A percentile compares a stretch with the other conserved stretches of the same genome.
These are phyloP conservation scores for Cydonia oblonga DNA, from an alignment of 331 rosid genomes.

Conservation along the genomic window DNA sequence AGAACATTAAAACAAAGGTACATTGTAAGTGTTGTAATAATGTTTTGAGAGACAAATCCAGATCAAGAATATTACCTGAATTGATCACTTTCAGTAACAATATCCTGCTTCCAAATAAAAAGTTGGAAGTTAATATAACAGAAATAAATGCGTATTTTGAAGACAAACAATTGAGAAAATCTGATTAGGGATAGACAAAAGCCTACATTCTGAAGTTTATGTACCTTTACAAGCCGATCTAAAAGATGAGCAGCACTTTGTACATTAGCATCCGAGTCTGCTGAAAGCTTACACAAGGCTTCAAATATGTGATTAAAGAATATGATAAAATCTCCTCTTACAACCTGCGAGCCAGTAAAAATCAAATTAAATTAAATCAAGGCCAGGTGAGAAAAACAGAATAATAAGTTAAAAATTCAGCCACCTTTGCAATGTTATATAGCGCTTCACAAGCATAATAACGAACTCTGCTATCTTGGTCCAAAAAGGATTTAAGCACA, in stretches of 20 bases:
- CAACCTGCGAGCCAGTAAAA: slow-evolving; percentile 57
- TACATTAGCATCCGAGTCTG: slow-evolving; percentile 88
- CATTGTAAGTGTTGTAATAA: background rate
- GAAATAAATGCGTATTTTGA: slow-evolving; percentile 1
- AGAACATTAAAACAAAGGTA: background rate
- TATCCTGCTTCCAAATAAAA: slow-evolving; percentile 66
- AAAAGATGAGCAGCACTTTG: slow-evolving; percentile 98
- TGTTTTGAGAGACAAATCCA: slow-evolving; percentile 6
- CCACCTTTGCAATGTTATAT: slow-evolving; percentile 90
- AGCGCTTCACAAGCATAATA: slow-evolving; percentile 98
- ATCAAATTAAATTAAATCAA: slow-evolving; percentile 16
- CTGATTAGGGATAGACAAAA: background rate
- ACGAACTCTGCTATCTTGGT: slow-evolving; percentile 97
- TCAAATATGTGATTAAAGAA: slow-evolving; percentile 95
- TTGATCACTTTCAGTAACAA: slow-evolving; percentile 97
- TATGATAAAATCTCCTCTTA: slow-evolving; percentile 90
- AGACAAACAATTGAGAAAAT: slow-evolving; percentile 12
- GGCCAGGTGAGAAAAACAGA: slow-evolving; percentile 6
- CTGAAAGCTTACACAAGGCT: slow-evolving; percentile 93
- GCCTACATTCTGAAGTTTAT: background rate
- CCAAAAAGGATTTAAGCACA: slow-evolving; percentile 68
- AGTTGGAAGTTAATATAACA: slow-evolving; percentile 13
- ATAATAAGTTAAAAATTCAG: slow-evolving; percentile 5
- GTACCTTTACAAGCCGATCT: slow-evolving; percentile 95
- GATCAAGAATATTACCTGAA: slow-evolving; percentile 59